Base-by-base conservation (phyloP, 768 basidiomycete species). In the Coprinellus micaceus region DNA sequence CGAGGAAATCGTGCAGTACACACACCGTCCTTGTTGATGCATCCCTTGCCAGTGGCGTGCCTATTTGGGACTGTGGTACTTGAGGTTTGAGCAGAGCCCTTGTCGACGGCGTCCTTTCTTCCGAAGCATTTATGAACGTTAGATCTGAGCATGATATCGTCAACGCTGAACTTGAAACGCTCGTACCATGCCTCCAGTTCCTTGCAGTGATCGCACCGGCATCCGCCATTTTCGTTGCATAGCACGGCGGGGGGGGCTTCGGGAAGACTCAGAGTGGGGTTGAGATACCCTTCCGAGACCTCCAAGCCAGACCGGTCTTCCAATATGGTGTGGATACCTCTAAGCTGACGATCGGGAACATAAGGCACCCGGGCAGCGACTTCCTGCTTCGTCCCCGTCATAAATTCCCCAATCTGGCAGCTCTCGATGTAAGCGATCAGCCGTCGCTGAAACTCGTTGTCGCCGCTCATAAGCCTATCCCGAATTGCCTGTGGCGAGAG, bases 1-100 rank as follows among this genome's bases (percentile, higher is more conserved):
- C 72, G 43, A 2, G 74, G 75, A 66, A 74, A 76, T 0, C 71
- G 44, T 1, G 69, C 62, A 57, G 64, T 69, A 54, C 74, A 75
- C 24, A 48, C 61, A 10, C 63, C 61, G 53, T 69, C 66, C 33
- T 69, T 68, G 43, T 61, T 61, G 29, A 63, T 61, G 33, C 72
- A 73, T 3, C 64, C 63, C 39, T 43, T 56, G 39, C 55, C 58
- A 37, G 44, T 33, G 6, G 17, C 19, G n/a, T 26, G 50, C 60
- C 48, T 61, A 56, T 40, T 53, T 21, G 40, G 7, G 9, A 37
- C 36, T 17, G 9, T 37, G 9, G 36, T 37, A 9, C 17, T 37
- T 37, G 36, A 37, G 9, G 36, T 9, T 9, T 37, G 9, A 9
- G 60, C 28, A 48, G 40, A 29, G 57, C 43, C 3, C 60, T 59